Evolutionary conservation across 208 protist species (phyloP), one percentile per base, ranked within the genome.

Genomic region (Phytomonas sp.): DNA sequence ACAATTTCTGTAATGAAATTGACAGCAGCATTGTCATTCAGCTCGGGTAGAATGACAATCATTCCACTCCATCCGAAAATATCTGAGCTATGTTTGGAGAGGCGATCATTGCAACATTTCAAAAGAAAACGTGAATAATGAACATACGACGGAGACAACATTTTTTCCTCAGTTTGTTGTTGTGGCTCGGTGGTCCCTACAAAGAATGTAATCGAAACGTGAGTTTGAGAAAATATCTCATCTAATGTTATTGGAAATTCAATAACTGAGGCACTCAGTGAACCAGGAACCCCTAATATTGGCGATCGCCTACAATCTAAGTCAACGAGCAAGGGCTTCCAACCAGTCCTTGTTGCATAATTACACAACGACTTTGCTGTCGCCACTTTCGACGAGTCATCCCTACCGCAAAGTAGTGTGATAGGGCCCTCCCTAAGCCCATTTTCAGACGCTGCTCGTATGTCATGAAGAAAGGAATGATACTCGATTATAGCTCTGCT

Each of bases 321-420:
- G 66, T 96, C 90, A 11, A 92, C 88, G 2, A 91, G 71, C 11
- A 88, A 73, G 28, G 88, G 84, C 61, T 80, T 84, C 90, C 90
- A 96, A 2, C 84, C 84, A 20, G 83, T 77, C 43, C 90, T 79
- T 23, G 88, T 75, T 7, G 88, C 87, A 70, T 96, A 96, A 67
- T 80, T 93, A 53, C 78, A 86, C 28, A 96, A 70, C 8, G 84
- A 83, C 11, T 80, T 78, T 36, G 76, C 87, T 65, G 91, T 75
- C 17, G 36, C 32, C 30, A 65, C 61, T 62, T 93, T 93, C 13
- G 78, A 79, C 32, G 70, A 65, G 20, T 75, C 46, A 62, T 82
- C 66, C 31, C 73, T 80, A 31, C 90, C 90, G 69, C 88, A 96
- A 60, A 96, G 76, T 60, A 92, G 65, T 26, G 81, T 82, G 26